phyloP scores from a whole-genome alignment of 202 grass and related monocot species.

The Carex sylvatica region DNA sequence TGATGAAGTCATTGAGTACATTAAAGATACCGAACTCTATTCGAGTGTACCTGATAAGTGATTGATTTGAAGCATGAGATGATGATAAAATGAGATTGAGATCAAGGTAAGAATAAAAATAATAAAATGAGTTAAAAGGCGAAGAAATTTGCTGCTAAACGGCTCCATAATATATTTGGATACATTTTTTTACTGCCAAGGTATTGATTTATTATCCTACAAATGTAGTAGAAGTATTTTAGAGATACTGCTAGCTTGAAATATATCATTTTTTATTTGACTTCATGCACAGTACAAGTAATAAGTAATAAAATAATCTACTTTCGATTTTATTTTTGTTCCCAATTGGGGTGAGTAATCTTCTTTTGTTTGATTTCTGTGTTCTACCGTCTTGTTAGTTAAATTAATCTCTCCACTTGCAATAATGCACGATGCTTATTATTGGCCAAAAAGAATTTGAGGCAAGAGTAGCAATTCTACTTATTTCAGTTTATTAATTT shows the following conservation, averaged over 20 bases:
- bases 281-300: not conserved
- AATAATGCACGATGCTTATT: conserved; percentile 7
- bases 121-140: not conserved
- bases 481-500: not conserved
- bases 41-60: conserved; percentile 15
- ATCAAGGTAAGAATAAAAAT: conserved; percentile 3
- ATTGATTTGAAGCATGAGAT: not conserved
- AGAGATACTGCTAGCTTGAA: not conserved
- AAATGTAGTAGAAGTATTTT: not conserved
- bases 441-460: not conserved
- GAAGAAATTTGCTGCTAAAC: not conserved
- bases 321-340: not conserved
- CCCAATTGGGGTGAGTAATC: not conserved
- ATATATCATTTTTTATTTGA: not conserved
- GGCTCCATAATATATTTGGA: not conserved
- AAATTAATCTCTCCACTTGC: not conserved
- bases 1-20: conserved; percentile 79
- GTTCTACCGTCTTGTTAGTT: not conserved
- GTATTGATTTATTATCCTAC: not conserved
- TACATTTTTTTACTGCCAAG: not conserved
- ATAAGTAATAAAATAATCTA: not conserved
- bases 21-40: conserved; percentile 59
- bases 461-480: not conserved
- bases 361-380: not conserved
- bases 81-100: not conserved